A percentile compares a stretch with the other conserved stretches of the same genome.
phyloP scores from a whole-genome alignment of 2,329 filamentous ascomycete genomes.

The Talaromyces sp. region DNA sequence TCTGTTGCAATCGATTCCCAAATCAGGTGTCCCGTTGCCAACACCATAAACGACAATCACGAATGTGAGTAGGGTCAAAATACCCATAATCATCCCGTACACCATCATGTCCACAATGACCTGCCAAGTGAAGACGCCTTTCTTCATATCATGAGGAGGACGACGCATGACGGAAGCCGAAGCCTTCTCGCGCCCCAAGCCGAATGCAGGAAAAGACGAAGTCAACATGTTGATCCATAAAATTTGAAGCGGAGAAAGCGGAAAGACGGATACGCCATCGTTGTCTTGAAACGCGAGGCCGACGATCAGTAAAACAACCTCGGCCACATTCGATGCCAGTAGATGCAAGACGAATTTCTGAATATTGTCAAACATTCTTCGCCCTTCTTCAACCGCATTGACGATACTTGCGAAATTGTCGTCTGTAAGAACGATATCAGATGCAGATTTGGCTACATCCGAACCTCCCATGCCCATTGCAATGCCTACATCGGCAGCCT shows the following conservation, averaged over 20 bases:
- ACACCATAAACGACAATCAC: constrained; percentile 38
- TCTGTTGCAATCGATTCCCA: constrained; percentile 55
- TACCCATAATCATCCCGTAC: constrained; percentile 46
- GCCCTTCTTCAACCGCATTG: constrained; percentile 75
- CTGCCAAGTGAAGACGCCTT: constrained; percentile 41
- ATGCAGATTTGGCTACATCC: constrained; percentile 79
- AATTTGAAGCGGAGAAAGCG: constrained; percentile 78
- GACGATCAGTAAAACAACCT: constrained; percentile 75
- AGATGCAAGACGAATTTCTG: constrained; percentile 82
- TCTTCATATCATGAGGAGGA: constrained; percentile 63
- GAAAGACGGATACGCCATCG: constrained; percentile 72
- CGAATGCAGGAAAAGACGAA: constrained; percentile 80
- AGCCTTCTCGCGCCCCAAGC: constrained; percentile 74
- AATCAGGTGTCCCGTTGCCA: constrained; percentile 43
- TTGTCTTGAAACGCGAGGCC: constrained; percentile 76
- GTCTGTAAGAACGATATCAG: constrained; percentile 61
- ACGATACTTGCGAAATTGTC: constrained; percentile 88
- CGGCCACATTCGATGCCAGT: constrained; percentile 75
- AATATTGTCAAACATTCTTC: constrained; percentile 84
- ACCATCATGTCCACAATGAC: constrained; percentile 42
- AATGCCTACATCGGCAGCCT: constrained; percentile 78
- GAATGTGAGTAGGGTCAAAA: constrained; percentile 41
- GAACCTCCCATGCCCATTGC: constrained; percentile 83
- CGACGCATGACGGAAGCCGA: constrained; percentile 74
- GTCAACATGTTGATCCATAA: constrained; percentile 93